Evolutionary conservation across 2,329 filamentous ascomycete species (phyloP).

Genomic region (Periconia sp.): DNA sequence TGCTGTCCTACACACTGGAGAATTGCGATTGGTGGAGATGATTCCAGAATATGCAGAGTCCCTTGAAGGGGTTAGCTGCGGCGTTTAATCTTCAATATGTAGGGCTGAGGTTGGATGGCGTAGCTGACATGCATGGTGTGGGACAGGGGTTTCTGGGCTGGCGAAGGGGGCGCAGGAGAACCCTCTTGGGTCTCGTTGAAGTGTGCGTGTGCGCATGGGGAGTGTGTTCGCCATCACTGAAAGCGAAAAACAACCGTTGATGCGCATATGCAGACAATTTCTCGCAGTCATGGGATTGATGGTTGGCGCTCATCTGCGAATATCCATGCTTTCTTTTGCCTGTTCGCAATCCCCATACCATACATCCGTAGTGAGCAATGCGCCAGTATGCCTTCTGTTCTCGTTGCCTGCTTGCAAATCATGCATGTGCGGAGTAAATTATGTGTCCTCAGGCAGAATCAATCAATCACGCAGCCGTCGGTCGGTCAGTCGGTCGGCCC

Average conservation of each 20-base stretch:
- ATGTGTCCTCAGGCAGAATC: neutral
- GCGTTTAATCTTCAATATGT: slow-evolving; percentile 13
- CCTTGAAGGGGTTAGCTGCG: slow-evolving; percentile 18
- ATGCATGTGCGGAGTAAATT: neutral
- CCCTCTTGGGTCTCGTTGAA: neutral
- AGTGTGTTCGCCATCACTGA: neutral
- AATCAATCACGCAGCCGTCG: neutral
- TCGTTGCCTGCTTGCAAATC: neutral
- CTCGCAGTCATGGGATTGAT: neutral
- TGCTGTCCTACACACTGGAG: slow-evolving; percentile 10
- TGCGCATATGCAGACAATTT: neutral
- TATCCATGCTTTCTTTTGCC: neutral
- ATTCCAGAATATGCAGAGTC: slow-evolving; percentile 11
- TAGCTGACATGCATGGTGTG: slow-evolving; percentile 16
- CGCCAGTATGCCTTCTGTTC: neutral
- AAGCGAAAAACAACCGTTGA: neutral
- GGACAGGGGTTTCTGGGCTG: neutral
- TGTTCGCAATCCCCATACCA: neutral
- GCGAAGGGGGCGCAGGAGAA: slow-evolving; percentile 1
- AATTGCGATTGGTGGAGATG: neutral
- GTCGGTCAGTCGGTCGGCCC: neutral
- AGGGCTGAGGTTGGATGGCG: slow-evolving; percentile 15
- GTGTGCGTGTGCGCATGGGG: neutral
- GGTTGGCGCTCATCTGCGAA: neutral
- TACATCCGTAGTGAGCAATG: neutral